A percentile compares a stretch with the other conserved stretches of the same genome.
These are phyloP conservation scores for Mariannaea elegans DNA, from an alignment of 2,329 filamentous ascomycete species.

Conservation along the genomic window DNA sequence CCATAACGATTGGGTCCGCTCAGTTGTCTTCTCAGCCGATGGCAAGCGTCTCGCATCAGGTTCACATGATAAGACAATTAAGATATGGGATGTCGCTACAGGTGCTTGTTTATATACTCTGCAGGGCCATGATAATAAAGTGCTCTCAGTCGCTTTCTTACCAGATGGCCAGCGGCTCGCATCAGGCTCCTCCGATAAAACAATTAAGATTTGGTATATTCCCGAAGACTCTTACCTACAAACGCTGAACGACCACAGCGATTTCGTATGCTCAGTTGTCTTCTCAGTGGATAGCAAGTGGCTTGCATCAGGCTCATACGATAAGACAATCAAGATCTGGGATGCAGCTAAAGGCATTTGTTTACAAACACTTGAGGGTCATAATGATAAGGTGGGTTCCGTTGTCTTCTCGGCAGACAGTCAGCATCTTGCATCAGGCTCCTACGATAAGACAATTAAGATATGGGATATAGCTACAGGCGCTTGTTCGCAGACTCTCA, in stretches of 20 bases:
- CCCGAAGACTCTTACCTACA: background rate
- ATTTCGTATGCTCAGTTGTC: background rate
- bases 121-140: background rate
- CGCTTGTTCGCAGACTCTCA: constrained; percentile 8
- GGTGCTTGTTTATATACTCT: constrained; percentile 14
- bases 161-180: background rate
- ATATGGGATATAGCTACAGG: constrained; percentile 21
- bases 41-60: background rate
- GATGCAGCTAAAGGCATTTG: constrained; percentile 4
- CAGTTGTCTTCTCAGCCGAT: constrained; percentile 20
- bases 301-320: background rate
- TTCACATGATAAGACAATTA: background rate
- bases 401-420: constrained; percentile 21
- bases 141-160: background rate
- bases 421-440: background rate
- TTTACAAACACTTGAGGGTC: constrained; percentile 13
- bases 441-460: background rate
- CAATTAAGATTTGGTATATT: constrained; percentile 7
- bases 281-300: constrained; percentile 20
- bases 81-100: constrained; percentile 19
- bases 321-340: constrained; percentile 17
- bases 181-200: background rate
- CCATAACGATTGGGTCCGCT: background rate
- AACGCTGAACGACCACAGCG: background rate
- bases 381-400: background rate